phyloP scores from a whole-genome alignment of 1,284 basidiomycete species.

The Flammula alnicola region DNA sequence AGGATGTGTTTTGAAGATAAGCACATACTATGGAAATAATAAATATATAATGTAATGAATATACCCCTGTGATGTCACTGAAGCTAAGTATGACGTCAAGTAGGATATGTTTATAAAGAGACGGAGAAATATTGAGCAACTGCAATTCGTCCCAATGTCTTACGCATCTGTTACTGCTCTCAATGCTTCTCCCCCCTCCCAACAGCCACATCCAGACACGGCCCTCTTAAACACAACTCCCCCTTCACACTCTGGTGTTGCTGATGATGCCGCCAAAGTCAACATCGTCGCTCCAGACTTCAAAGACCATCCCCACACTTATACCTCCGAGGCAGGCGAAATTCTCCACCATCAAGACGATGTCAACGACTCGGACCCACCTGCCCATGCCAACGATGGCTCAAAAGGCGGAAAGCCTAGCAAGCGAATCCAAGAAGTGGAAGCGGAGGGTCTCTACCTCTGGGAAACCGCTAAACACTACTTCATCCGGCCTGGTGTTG shows the following conservation, averaged over 20 bases:
- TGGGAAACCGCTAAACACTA: slow-evolving; percentile 65
- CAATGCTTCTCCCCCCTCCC: slow-evolving; percentile 50
- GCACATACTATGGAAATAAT: slow-evolving; percentile 7
- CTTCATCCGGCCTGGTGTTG: slow-evolving; percentile 69
- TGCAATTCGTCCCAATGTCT: slow-evolving; percentile 47
- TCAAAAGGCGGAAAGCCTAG: slow-evolving; percentile 30
- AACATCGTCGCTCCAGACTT: slow-evolving; percentile 56
- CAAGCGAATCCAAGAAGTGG: slow-evolving; percentile 49
- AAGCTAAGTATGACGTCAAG: slow-evolving; percentile 20
- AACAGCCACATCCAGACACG: slow-evolving; percentile 65
- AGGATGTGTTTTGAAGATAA: slow-evolving; percentile 71
- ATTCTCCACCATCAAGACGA: too few relatives aligned
- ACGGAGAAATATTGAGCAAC: neutral
- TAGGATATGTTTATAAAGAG: slow-evolving; percentile 2
- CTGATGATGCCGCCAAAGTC: slow-evolving; percentile 58
- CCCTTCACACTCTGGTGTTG: slow-evolving; percentile 42
- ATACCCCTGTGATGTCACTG: slow-evolving; percentile 25
- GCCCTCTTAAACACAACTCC: slow-evolving; percentile 62
- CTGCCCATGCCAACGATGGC: neutral
- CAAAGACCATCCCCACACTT: slow-evolving; percentile 50
- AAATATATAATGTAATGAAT: slow-evolving; percentile 21
- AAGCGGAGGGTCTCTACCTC: slow-evolving; percentile 56
- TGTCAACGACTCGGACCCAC: neutral
- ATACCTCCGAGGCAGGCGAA: slow-evolving; percentile 26
- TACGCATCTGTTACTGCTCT: slow-evolving; percentile 69